Percentiles rank a stretch among this genome's conserved stretches.
Conservation (phyloP, 2,329 filamentous ascomycete genomes). For the Microdochium trichocladiopsis region DNA sequence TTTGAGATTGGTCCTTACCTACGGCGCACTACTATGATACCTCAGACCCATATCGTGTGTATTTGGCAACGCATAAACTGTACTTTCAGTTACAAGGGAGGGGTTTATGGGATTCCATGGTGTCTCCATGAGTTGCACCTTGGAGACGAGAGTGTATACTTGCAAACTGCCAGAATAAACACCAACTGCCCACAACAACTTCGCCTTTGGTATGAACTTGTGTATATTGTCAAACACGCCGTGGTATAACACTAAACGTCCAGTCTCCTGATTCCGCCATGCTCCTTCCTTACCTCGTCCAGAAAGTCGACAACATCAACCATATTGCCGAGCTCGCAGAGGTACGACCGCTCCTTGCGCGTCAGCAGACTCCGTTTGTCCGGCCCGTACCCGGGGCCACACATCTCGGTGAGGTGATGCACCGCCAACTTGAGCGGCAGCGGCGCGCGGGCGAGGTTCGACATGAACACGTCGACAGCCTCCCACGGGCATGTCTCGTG, state of each 20-base stretch:
- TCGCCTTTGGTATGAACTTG: too few species aligned
- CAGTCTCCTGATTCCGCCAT: neutral
- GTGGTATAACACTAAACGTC: neutral
- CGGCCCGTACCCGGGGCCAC: constrained; percentile 45
- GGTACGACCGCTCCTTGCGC: constrained; percentile 45
- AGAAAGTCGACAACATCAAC: constrained; percentile 54
- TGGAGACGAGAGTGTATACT: too few species aligned
- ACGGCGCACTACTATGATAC: neutral
- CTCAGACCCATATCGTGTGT: neutral
- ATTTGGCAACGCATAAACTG: neutral
- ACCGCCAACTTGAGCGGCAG: constrained; percentile 56
- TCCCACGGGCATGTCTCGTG: constrained; percentile 51
- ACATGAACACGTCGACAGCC: constrained; percentile 57
- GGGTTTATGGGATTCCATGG: neutral
- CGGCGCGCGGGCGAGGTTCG: constrained; percentile 46
- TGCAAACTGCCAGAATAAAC: too few species aligned
- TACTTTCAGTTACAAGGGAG: neutral
- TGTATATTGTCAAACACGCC: too few species aligned
- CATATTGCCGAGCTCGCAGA: constrained; percentile 45
- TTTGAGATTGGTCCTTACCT: neutral
- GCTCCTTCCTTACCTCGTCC: constrained; percentile 29
- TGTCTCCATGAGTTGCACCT: neutral
- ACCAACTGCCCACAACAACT: too few species aligned
- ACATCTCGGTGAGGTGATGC: constrained; percentile 65
- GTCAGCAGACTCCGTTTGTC: constrained; percentile 44